Evolutionary conservation across 2,329 filamentous ascomycete species (phyloP), one percentile per base, ranked within the genome.

Genomic region (Elsinoe ampelina): DNA sequence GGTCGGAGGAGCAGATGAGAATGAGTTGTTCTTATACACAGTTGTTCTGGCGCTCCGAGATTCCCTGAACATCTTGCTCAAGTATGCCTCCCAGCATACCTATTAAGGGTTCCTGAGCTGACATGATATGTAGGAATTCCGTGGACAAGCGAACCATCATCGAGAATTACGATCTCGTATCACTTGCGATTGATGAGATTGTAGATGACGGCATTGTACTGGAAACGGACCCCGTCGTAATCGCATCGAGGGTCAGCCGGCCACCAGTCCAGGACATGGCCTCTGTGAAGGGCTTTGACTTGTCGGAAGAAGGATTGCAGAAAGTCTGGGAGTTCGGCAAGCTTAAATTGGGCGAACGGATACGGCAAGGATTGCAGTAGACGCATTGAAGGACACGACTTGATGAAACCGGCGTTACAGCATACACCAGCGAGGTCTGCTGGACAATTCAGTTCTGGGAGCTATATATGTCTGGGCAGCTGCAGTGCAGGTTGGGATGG

Each of bases 111-210:
- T 19, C 12, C 17, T 11, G 22, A 45, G 34, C 64, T 67, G 38
- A 65, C 57, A 41, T 15, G 13, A 11, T 26, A 42, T 63, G 13
- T 58, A 95, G 89, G 73, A 92, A 95, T 80, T 89, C 89, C 34
- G 91, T 95, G 52, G 93, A 98, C 77, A 96, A 96, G 80, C 86
- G 93, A 63, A 97, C 93, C 58, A 90, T 97, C 63, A 86, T 97
- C 68, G 93, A 98, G 75, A 97, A 97, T 80, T 98, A 97, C 78
- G 93, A 97, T 73, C 81, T 97, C 19, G 88, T 96, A 61, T 87
- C 90, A 12, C 82, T 98, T 55, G 89, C 91, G 43, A 88, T 98
- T 62, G 93, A 98, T 72, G 93, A 98, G 73, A 92, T 95, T 61
- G 83, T 95, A 55, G 90, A 95, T 72, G 90, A 95, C 68, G 93